phyloP scores from a whole-genome alignment of 257 asterid genomes.

The Lycium ferocissimum region DNA sequence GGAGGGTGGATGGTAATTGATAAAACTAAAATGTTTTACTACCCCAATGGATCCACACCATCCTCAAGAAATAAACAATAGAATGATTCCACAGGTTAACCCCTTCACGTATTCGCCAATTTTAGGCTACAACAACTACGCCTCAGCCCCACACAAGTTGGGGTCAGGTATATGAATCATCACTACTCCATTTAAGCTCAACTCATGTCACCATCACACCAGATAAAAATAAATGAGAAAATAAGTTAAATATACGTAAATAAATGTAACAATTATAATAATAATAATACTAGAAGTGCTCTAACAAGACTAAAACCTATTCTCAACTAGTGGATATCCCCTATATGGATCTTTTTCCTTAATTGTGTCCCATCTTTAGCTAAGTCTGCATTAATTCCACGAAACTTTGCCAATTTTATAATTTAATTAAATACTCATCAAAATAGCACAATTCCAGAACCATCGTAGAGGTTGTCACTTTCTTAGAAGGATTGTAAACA shows the following conservation, averaged over 20 bases:
- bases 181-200: conserved; percentile 9
- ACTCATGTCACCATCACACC: conserved; percentile 1
- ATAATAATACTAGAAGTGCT: not conserved
- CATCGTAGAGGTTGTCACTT: not conserved
- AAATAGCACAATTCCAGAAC: not conserved
- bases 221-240: not conserved
- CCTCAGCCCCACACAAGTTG: not conserved
- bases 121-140: not conserved
- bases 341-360: not conserved
- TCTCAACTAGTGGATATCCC: conserved; percentile 11
- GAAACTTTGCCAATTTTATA: not conserved
- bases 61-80: conserved; percentile 16
- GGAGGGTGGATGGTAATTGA: not conserved
- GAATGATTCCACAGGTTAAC: not conserved
- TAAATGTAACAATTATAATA: not conserved
- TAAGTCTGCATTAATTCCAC: not conserved
- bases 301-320: conserved; percentile 1
- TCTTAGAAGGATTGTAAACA: not conserved
- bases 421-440: not conserved
- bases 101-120: not conserved
- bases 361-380: conserved; percentile 1
- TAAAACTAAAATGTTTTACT: not conserved
- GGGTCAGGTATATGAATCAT: not conserved
- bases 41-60: conserved; percentile 12
- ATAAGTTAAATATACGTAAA: not conserved